Base-by-base conservation (phyloP, 352 stramenopile species). In the Pythium vanterpoolii region DNA sequence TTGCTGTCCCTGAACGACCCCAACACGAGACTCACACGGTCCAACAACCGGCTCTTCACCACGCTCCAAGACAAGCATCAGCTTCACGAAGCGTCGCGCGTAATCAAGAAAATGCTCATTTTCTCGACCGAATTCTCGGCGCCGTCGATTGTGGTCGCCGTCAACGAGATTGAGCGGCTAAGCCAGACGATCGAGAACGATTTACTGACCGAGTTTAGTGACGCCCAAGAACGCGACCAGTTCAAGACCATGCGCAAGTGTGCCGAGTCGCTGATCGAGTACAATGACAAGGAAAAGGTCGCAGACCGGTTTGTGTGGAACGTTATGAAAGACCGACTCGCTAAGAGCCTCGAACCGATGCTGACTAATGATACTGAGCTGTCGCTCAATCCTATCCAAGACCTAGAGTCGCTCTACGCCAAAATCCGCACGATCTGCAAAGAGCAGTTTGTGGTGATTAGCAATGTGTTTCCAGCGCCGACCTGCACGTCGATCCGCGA, bases 241-340 rank as follows among this genome's bases (percentile, higher is more conserved):
- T 62, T 74, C 13, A 58, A 57, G 28, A 64, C 55, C 0, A 93
- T 93, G 84, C 60, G 55, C 7, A 73, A 74, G 49, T 90, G 77
- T 42, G 82, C 75, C 16, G 68, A 77, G 43, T 91, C 84, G 38
- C 68, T 93, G 14, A 83, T 92, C 42, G 84, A 87, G 52, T 91
- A 90, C 68, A 90, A 87, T 34, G 79, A 87, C 62, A 88, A 89
- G 46, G 84, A 93, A 28, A 92, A 90, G 53, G 79, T 92, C 4
- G 77, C 78, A 1, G 84, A 93, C 56, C 79, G 82, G 42, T 93
- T 85, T 43, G 82, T 93, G 28, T 93, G 84, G 84, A 93, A 93
- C 51, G 76, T 93, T 38, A 85, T 92, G 62, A 89, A 88, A 42
- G 78, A 90, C 28, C 68, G 64, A 10, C 64, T 93, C 10, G 74